Base-by-base conservation (phyloP, 2,329 filamentous ascomycete genomes). In the Hymenoscyphus linearis region DNA sequence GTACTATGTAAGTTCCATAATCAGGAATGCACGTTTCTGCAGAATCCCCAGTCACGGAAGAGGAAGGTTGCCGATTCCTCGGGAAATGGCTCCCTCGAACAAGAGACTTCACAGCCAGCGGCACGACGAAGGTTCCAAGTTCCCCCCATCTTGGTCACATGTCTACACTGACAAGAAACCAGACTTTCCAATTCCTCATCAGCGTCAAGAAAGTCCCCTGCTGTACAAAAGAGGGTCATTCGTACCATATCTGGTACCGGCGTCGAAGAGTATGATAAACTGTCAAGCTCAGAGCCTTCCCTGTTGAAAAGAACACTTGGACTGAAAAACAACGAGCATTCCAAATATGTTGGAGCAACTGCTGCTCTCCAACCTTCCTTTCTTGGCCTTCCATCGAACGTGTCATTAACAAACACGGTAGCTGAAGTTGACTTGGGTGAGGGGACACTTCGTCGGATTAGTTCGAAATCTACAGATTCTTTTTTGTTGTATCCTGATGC, bases 361-460 rank as follows among this genome's bases (percentile, higher is more conserved):
- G 90, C 89, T 59, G 88, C 91, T 66, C 89, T 92, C 70, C 90
- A 93, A 72, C 87, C 89, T 25, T 86, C 86, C 26, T 79, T 93
- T 62, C 89, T 93, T 74, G 89, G 89, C 31, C 47, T 18, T 35
- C n/a, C 35, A 3, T 67, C 81, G 91, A 31, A 89, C 88, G n/a
- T 82, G 85, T 12, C 90, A 91, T 72, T 87, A 91, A 74, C 85
- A 85, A 31, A 86, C 87, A 70, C 88, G 91, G 76, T 89, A 93
- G 76, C 90, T 13, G 36, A 57, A 13, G 31, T 87, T 68, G 83
- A 87, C n/a, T 80, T 90, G 60, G 80, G 86, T 47, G 78, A 82
- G 63, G 84, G 84, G 34, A 83, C 80, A 5, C 82, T 93, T 61
- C 83, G 90, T 69, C 87, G 88, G 73, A 89, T 93, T 66, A 89